Evolutionary conservation across 257 asterid genomes (phyloP).

Genomic region (Asclepias syriaca): DNA sequence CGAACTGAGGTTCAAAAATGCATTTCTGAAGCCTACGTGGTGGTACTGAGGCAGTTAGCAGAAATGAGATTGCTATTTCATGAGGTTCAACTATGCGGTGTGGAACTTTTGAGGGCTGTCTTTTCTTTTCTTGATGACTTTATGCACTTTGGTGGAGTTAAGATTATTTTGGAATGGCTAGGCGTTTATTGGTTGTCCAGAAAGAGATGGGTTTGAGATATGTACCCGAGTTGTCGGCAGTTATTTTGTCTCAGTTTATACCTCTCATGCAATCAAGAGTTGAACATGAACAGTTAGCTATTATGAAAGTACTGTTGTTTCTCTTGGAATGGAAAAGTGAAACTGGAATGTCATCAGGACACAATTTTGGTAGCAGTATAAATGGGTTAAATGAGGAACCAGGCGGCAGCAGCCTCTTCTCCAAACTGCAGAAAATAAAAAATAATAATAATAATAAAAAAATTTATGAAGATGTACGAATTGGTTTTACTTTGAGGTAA

Average conservation of each 20-base stretch:
- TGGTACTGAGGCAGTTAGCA: slow-evolving; percentile 64
- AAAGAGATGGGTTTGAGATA: slow-evolving; percentile 78
- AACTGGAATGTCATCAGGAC: slow-evolving; percentile 37
- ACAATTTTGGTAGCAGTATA: slow-evolving; percentile 27
- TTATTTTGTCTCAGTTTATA: slow-evolving; percentile 48
- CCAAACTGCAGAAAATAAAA: too few species aligned
- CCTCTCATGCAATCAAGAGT: slow-evolving; percentile 68
- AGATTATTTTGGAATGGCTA: slow-evolving; percentile 61
- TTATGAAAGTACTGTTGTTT: slow-evolving; percentile 48
- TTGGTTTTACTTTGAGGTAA: too few species aligned
- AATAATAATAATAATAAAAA: too few species aligned
- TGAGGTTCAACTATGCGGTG: slow-evolving; percentile 73
- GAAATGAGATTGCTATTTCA: slow-evolving; percentile 55
- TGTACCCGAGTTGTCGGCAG: slow-evolving; percentile 45
- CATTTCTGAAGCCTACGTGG: slow-evolving; percentile 64
- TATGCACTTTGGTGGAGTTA: slow-evolving; percentile 49
- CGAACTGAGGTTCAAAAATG: slow-evolving; percentile 60
- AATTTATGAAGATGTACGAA: too few species aligned
- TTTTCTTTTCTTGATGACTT: slow-evolving; percentile 47
- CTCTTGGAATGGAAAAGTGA: slow-evolving; percentile 79
- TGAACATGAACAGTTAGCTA: slow-evolving; percentile 82
- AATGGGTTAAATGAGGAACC: slow-evolving; percentile 63
- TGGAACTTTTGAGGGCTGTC: slow-evolving; percentile 56
- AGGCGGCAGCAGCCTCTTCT: too few species aligned
- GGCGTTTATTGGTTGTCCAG: slow-evolving; percentile 60